Evolutionary conservation across 2,329 filamentous ascomycete species (phyloP), one percentile per base, ranked within the genome.

Genomic region (Pseudogymnoascus sp.): DNA sequence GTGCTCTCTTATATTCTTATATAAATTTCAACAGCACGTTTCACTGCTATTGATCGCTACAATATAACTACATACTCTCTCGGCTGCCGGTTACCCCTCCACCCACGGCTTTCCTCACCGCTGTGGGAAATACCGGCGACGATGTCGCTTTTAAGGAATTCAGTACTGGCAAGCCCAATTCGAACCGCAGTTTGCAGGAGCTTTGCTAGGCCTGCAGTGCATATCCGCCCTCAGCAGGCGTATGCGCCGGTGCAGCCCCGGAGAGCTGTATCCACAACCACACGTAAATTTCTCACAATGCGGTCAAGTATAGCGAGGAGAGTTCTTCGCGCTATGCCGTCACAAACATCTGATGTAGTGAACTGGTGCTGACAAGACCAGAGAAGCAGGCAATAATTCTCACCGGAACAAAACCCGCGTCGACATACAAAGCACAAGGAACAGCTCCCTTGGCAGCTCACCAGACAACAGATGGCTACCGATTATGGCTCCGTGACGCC

Each of bases 401-500:
- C 3, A 56, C 50, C 10, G 50, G 50, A 21, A 12, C 25, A 56
- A 33, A 56, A 56, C 50, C 50, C 4, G n/a, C 28, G 7, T 10
- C 14, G n/a, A 33, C 50, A 33, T 10, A 56, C 47, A 56, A 56
- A 21, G 50, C 5, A n/a, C 50, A 56, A 2, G 28, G 28, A 5
- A 7, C n/a, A 2, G 10, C 28, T 33, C 50, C 50, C 8, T 56
- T 56, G 28, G 10, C 50, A 21, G 50, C 4, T 1, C 50, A 33
- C 50, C 50, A 56, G 10, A 56, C 28, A 7, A 56, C 50, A 33
- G 28, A 56, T 33, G 50, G 50, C 25, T 56, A 56, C 50, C 50
- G 50, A 21, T 44, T 71, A 6, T 76, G 74, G 69, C 74, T 87
- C 18, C 80, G 85, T 38, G 85, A 88, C 71, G 74, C 80, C 63